These are phyloP conservation scores for Neovahlkampfia damariscottae DNA, from an alignment of 78 protist genomes.

Conservation along the genomic window DNA sequence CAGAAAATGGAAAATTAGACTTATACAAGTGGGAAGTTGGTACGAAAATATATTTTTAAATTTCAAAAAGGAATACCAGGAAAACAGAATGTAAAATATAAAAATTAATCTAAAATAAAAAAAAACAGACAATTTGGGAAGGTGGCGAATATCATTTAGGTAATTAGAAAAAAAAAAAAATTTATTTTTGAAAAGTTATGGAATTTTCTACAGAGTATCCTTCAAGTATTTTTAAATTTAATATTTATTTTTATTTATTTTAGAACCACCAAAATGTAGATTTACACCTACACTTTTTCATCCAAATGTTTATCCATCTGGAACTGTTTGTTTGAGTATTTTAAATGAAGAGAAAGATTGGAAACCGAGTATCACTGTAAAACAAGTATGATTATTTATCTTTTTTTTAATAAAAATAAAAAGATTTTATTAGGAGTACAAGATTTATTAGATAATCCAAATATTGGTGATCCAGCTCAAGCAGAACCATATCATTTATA, in stretches of 20 bases:
- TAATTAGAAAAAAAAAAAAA: too few relatives aligned
- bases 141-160: conserved; percentile 87
- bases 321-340: conserved; percentile 90
- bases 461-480: conserved; percentile 88
- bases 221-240: conserved; percentile 83
- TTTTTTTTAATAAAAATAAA: too few relatives aligned
- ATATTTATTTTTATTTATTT: background rate
- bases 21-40: conserved; percentile 69
- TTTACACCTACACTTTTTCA: conserved; percentile 46
- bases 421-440: conserved; percentile 91
- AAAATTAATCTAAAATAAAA: conserved; percentile 12
- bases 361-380: conserved; percentile 84
- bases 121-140: conserved; percentile 69
- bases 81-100: conserved; percentile 33
- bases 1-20: conserved; percentile 47
- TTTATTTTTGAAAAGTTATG: conserved; percentile 54
- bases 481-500: conserved; percentile 60
- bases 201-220: conserved; percentile 89
- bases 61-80: too few relatives aligned
- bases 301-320: conserved; percentile 82
- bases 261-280: conserved; percentile 5
- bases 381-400: too few relatives aligned
- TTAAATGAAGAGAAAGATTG: conserved; percentile 89
- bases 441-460: conserved; percentile 82
- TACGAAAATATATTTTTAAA: too few relatives aligned